A percentile compares a stretch with the other conserved stretches of the same genome.
Evolutionary conservation across 306 rosid genomes (phyloP).

Genomic region (Cercis canadensis): DNA sequence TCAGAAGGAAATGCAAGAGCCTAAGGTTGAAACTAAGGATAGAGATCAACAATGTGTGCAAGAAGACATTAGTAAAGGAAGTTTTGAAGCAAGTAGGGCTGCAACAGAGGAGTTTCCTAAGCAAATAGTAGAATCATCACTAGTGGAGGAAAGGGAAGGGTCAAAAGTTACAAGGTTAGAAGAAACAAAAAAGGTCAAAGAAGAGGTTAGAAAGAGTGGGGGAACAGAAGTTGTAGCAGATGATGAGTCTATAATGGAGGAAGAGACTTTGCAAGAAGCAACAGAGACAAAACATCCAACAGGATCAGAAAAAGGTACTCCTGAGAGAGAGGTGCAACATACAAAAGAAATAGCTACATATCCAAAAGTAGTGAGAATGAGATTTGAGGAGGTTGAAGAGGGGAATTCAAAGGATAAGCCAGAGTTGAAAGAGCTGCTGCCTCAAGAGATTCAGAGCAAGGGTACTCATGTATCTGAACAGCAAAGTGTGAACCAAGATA

Average conservation of each 20-base stretch:
- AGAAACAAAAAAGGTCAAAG: slow-evolving; percentile 18
- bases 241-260: slow-evolving; percentile 10
- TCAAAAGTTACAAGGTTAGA: neutral
- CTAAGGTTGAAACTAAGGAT: slow-evolving; percentile 17
- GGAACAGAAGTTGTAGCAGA: slow-evolving; percentile 21
- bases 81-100: neutral
- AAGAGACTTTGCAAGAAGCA: slow-evolving; percentile 12
- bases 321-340: slow-evolving; percentile 13
- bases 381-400: slow-evolving; percentile 29
- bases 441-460: slow-evolving; percentile 25
- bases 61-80: neutral
- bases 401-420: slow-evolving; percentile 10
- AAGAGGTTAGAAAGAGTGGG: slow-evolving; percentile 18
- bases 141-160: neutral
- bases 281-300: slow-evolving; percentile 20
- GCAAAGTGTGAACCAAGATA: neutral
- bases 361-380: neutral
- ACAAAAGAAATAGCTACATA: neutral
- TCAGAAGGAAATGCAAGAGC: slow-evolving; percentile 12
- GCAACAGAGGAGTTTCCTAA: slow-evolving; percentile 1
- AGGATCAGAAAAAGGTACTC: neutral
- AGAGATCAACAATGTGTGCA: neutral
- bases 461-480: slow-evolving; percentile 5
- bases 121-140: slow-evolving; percentile 30
- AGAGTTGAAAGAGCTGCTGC: neutral